Evolutionary conservation across 108 stramenopile genomes (phyloP), one percentile per base, ranked within the genome.

Genomic region (Nitzschia putrida): DNA sequence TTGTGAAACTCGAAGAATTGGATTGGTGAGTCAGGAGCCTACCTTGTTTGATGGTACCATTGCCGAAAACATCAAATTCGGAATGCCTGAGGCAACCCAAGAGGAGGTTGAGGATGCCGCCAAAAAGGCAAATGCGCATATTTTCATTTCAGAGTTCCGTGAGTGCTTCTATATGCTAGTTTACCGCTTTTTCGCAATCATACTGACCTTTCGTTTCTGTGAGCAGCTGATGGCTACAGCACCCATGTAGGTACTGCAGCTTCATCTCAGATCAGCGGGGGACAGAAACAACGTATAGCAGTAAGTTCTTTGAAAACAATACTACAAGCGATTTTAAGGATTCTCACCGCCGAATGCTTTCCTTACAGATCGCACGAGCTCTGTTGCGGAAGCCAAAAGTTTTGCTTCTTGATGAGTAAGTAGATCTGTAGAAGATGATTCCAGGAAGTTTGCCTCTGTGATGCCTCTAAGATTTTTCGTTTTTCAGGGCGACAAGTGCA

Each of bases 211-310:
- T 34, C 4, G 29, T 34, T 34, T 34, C 3, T 49, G 2, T 16
- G 18, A 49, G n/a, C 47, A 49, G 47, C 80, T 1, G 84, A 94
- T 45, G 90, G 85, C 0, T 96, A 86, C 67, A 79, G 91, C 16
- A 96, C 95, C 1, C 64, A 78, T n/a, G 97, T 97, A 22, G 97
- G 97, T 25, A 66, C 23, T 8, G 96, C 92, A 34, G 67, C 88
- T 11, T 95, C 95, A 8, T 52, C 81, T 23, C 76, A 91, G 69
- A 80, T 98, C 0, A 79, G 76, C 21, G 97, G 97, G 2, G 97
- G 97, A 7, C 97, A 98, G 74, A 94, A 96, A 64, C 97, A 98
- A 68, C 83, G 97, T 6, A 90, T 98, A 72, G 94, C 94, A 8
- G 58, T 60, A 60, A 13, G 58, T 60, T 1, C 20, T 50, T n/a